A percentile compares a stretch with the other conserved stretches of the same genome.
phyloP scores from a whole-genome alignment of 2,329 filamentous ascomycete genomes.

The Beauveria scarabaeidicola region DNA sequence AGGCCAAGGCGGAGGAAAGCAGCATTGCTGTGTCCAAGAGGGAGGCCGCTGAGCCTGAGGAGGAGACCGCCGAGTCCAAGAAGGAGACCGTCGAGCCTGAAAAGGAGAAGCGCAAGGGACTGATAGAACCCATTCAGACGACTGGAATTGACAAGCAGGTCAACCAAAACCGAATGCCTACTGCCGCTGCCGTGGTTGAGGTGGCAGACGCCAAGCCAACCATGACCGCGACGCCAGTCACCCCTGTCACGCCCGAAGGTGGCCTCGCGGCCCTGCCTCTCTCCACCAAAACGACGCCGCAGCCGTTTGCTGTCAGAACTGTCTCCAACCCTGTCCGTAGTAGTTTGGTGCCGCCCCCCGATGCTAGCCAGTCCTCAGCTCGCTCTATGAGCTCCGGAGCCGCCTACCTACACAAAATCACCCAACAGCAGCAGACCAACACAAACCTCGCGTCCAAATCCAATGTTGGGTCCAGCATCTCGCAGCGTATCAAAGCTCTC shows the following conservation, averaged over 20 bases:
- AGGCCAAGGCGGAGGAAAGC: background rate
- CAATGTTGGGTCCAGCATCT: constrained; percentile 83
- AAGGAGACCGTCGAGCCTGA: background rate
- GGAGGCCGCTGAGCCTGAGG: background rate
- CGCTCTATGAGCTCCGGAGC: constrained; percentile 51
- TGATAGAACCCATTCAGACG: constrained; percentile 49
- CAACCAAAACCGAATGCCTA: background rate
- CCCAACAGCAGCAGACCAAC: constrained; percentile 40
- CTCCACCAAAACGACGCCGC: constrained; percentile 19
- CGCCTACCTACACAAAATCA: constrained; percentile 45
- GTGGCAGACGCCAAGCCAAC: background rate
- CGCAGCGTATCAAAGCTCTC: constrained; percentile 86
- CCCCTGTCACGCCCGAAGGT: background rate
- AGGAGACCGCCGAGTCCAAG: background rate
- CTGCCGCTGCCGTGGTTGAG: constrained; percentile 38
- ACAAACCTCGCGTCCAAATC: constrained; percentile 51
- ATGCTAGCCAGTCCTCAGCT: constrained; percentile 36
- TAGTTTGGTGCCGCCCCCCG: constrained; percentile 36
- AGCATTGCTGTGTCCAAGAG: background rate
- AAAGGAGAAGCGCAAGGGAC: constrained; percentile 18
- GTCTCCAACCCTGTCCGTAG: constrained; percentile 39
- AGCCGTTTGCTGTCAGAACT: constrained; percentile 30
- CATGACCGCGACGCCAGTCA: constrained; percentile 7
- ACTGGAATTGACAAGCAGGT: constrained; percentile 30
- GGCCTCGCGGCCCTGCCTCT: constrained; percentile 12